Evolutionary conservation across 139 green algal species (phyloP).

Genomic region (Coelastrella sp.): DNA sequence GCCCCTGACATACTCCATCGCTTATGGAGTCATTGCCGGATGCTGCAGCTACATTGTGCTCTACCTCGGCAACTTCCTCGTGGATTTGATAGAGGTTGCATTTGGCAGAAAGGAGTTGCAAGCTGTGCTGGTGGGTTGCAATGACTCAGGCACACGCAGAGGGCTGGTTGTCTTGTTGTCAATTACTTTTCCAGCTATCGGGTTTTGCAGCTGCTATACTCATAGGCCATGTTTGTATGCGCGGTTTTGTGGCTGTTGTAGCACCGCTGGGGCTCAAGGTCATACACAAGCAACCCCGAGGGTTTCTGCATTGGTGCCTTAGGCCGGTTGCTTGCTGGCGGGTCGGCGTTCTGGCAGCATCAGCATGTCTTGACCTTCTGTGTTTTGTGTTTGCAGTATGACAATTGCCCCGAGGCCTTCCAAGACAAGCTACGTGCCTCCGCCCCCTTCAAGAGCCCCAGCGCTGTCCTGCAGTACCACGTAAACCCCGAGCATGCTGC

Average conservation of each 20-base stretch:
- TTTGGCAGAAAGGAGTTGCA: background rate
- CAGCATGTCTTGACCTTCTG: background rate
- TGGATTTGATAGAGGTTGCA: conserved; percentile 25
- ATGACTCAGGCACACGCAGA: too few relatives aligned
- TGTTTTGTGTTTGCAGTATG: background rate
- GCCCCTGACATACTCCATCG: conserved; percentile 78
- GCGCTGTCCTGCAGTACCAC: conserved; percentile 38
- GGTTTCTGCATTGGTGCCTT: background rate
- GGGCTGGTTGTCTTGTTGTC: too few relatives aligned
- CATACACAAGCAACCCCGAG: too few relatives aligned
- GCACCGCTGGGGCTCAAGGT: too few relatives aligned
- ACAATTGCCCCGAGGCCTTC: conserved; percentile 37
- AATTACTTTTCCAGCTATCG: too few relatives aligned
- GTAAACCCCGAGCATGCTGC: conserved; percentile 44
- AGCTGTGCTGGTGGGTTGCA: background rate
- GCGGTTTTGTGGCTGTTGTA: too few relatives aligned
- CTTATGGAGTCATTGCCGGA: conserved; percentile 80
- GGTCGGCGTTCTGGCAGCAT: background rate
- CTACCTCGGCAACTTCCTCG: conserved; percentile 54
- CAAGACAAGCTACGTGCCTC: conserved; percentile 29
- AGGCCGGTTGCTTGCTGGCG: background rate
- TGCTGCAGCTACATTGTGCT: conserved; percentile 68
- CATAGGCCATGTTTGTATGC: too few relatives aligned
- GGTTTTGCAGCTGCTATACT: too few relatives aligned
- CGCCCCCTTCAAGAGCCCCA: conserved; percentile 37